Conservation (phyloP, 2,329 filamentous ascomycete genomes). For the Aspergillus sojae region DNA sequence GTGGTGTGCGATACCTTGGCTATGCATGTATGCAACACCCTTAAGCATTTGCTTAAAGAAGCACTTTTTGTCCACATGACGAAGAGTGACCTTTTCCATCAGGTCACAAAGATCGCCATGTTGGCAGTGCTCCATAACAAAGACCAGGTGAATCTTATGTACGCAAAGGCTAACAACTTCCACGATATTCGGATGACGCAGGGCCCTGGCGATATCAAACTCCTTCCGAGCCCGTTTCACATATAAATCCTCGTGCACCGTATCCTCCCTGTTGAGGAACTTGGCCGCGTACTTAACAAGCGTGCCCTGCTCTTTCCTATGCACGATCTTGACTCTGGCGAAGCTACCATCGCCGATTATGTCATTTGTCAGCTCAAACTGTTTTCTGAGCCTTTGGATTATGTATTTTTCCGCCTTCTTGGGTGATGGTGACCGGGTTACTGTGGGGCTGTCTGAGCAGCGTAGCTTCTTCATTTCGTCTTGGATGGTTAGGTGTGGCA, state of each 20-base stretch:
- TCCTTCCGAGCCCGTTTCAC: constrained; percentile 90
- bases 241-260: constrained; percentile 74
- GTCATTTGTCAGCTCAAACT: background rate
- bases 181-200: constrained; percentile 86
- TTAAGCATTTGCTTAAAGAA: constrained; percentile 88
- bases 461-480: background rate
- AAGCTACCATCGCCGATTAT: constrained; percentile 79
- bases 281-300: constrained; percentile 73
- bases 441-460: background rate
- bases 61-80: constrained; percentile 71
- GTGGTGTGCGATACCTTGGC: constrained; percentile 82
- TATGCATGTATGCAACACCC: constrained; percentile 79
- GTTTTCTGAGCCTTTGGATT: background rate
- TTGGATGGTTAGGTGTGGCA: background rate
- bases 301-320: constrained; percentile 46
- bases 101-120: constrained; percentile 79
- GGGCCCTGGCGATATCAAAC: constrained; percentile 81
- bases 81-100: constrained; percentile 71
- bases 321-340: constrained; percentile 80
- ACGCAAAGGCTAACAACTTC: constrained; percentile 76
- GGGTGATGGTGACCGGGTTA: background rate
- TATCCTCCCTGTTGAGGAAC: constrained; percentile 73
- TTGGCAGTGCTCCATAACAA: constrained; percentile 90
- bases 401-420: background rate
- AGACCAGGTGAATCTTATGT: constrained; percentile 76